Conservation (phyloP, 2,329 filamentous ascomycete species). For the Juglanconis juglandina region DNA sequence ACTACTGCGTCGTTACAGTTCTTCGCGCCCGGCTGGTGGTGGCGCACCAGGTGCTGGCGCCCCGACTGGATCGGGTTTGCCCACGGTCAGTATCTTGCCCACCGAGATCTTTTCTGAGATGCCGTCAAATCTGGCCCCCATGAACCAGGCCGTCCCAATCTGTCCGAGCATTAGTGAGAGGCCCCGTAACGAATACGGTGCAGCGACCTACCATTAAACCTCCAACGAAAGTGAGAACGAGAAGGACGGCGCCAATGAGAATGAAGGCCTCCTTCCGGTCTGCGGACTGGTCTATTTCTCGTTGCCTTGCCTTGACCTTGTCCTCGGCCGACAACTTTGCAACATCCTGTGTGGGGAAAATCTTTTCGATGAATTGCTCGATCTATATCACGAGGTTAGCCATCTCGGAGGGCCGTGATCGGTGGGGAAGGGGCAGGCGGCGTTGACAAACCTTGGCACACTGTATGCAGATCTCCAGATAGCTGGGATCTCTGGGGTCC, state of each 20-base stretch:
- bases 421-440: background rate
- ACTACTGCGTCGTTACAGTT: slow-evolving; percentile 26
- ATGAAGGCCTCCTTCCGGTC: slow-evolving; percentile 60
- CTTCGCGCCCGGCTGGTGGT: slow-evolving; percentile 21
- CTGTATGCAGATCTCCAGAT: slow-evolving; percentile 82
- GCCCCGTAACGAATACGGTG: background rate
- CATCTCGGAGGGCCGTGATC: slow-evolving; percentile 11
- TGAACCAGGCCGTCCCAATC: slow-evolving; percentile 73
- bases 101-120: slow-evolving; percentile 51
- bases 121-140: slow-evolving; percentile 80
- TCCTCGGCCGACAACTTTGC: slow-evolving; percentile 49
- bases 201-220: slow-evolving; percentile 68
- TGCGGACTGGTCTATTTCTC: slow-evolving; percentile 36
- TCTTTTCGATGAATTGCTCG: slow-evolving; percentile 90
- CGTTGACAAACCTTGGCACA: slow-evolving; percentile 68
- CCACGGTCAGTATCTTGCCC: slow-evolving; percentile 13
- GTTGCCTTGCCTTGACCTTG: slow-evolving; percentile 26
- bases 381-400: slow-evolving; percentile 51
- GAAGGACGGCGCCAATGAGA: slow-evolving; percentile 64
- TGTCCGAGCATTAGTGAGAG: slow-evolving; percentile 32
- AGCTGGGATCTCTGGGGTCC: slow-evolving; percentile 88
- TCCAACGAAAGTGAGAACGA: slow-evolving; percentile 69
- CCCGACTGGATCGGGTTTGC: slow-evolving; percentile 19
- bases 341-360: slow-evolving; percentile 82
- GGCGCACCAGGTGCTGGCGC: slow-evolving; percentile 19